Conservation (phyloP, 2,329 filamentous ascomycete species). For the Aspergillus fijiensis region DNA sequence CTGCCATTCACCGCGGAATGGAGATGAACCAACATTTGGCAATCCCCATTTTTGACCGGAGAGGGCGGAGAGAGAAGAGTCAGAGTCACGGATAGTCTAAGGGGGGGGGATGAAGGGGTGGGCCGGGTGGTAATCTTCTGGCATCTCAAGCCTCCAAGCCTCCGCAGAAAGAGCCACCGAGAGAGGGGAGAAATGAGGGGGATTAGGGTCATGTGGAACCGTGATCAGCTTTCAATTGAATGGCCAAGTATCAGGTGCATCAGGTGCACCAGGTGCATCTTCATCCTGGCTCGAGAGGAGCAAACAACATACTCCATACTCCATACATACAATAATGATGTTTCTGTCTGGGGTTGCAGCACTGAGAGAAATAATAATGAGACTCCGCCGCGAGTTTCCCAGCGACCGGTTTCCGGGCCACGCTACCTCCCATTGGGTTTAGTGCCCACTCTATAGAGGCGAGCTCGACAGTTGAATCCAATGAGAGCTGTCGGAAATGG, state of each 20-base stretch:
- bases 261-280: not conserved
- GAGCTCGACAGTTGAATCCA: not conserved
- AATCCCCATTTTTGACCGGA: not conserved
- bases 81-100: not conserved
- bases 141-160: not conserved
- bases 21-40: not conserved
- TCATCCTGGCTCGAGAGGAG: not conserved
- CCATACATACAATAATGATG: too few relatives aligned
- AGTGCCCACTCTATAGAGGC: not conserved
- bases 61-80: not conserved
- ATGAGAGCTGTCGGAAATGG: not conserved
- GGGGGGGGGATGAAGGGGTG: not conserved
- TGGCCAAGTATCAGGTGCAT: not conserved
- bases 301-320: not conserved
- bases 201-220: not conserved
- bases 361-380: too few relatives aligned
- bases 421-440: not conserved
- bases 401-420: not conserved
- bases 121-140: not conserved
- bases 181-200: not conserved
- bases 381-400: not conserved
- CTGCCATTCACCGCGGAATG: not conserved
- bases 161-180: not conserved
- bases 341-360: too few relatives aligned
- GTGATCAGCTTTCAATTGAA: not conserved